phyloP scores from a whole-genome alignment of 169 alveolate genomes.

The Blepharisma undulans region DNA sequence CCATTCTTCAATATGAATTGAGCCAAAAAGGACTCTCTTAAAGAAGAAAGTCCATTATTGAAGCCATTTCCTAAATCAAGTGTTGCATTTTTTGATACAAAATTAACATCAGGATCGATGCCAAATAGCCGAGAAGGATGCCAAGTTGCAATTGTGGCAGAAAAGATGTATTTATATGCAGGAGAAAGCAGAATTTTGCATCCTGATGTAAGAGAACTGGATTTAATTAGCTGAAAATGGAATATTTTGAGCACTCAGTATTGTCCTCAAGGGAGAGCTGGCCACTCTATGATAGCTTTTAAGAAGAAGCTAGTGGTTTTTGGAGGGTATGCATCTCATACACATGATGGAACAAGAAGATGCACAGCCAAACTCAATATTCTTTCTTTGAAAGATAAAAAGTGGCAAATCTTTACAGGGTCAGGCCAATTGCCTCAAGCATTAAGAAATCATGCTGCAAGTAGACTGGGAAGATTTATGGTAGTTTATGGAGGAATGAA shows the following conservation, averaged over 20 bases:
- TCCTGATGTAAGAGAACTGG: neutral
- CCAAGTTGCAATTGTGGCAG: neutral
- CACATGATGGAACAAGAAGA: neutral
- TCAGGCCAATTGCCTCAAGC: neutral
- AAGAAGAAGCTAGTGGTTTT: neutral
- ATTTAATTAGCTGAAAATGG: neutral
- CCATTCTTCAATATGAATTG: neutral
- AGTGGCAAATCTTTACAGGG: conserved; percentile 6
- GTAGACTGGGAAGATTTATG: neutral
- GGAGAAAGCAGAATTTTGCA: neutral
- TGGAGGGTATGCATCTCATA: neutral
- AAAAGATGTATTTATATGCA: neutral
- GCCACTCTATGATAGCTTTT: neutral
- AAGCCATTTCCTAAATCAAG: neutral
- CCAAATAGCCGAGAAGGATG: neutral
- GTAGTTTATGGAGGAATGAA: conserved; percentile 13
- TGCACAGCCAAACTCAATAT: neutral
- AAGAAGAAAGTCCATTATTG: neutral
- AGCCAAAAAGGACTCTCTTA: neutral
- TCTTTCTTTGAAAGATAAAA: neutral
- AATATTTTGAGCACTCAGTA: neutral
- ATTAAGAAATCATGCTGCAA: conserved; percentile 24
- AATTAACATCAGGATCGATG: neutral
- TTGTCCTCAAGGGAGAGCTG: neutral
- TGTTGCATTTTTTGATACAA: neutral